These are phyloP conservation scores for Calonectria honghensis DNA, from an alignment of 2,329 filamentous ascomycete species.

Conservation along the genomic window DNA sequence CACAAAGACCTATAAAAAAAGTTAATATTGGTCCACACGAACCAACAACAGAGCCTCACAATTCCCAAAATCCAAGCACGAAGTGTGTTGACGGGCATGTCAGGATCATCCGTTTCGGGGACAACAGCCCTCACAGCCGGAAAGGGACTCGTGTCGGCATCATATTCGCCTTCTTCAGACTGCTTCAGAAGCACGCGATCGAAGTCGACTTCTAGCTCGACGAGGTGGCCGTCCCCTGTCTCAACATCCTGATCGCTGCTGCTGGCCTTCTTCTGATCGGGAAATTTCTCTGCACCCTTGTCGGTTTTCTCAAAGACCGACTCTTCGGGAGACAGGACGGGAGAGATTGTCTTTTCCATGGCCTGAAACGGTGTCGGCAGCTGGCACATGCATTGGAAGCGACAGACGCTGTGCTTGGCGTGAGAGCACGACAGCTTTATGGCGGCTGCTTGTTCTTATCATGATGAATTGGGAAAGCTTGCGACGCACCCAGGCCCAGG, in stretches of 20 bases:
- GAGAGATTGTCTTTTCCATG: conserved; percentile 14
- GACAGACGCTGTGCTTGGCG: neutral
- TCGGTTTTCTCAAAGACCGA: neutral
- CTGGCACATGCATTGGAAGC: neutral
- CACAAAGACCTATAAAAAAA: conserved; percentile 23
- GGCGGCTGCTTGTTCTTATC: neutral
- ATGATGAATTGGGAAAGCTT: conserved; percentile 2
- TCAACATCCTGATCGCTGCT: conserved; percentile 17
- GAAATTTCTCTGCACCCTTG: neutral
- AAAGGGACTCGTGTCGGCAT: conserved; percentile 34
- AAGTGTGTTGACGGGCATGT: conserved; percentile 34
- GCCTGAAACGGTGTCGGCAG: neutral
- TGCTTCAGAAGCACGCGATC: conserved; percentile 30
- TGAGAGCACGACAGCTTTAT: neutral
- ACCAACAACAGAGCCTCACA: conserved; percentile 1
- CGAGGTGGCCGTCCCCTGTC: conserved; percentile 19
- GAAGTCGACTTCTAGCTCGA: conserved; percentile 33
- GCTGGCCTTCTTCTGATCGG: neutral
- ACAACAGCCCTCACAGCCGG: conserved; percentile 33
- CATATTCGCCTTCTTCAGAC: conserved; percentile 28
- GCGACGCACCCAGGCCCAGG: conserved; percentile 2
- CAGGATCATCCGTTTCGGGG: conserved; percentile 32
- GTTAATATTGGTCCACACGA: neutral
- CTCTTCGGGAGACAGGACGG: neutral
- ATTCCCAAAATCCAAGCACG: conserved; percentile 36